Conservation (phyloP, 192 early-diverging fungal genomes). For the Linnemannia elongata region DNA sequence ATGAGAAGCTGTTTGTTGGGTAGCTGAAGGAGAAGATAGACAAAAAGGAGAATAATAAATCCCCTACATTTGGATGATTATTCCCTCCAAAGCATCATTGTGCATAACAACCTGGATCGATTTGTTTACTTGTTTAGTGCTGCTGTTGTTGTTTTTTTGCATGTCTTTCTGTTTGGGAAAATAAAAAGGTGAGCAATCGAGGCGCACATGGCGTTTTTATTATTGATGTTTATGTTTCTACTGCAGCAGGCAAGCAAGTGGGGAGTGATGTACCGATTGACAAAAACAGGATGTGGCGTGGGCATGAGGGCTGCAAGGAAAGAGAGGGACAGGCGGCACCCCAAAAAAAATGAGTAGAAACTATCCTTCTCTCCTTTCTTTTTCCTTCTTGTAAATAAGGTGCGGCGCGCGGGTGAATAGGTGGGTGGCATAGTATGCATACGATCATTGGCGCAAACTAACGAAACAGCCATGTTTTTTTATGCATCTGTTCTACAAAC, state of each 20-base stretch:
- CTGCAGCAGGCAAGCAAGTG: not conserved
- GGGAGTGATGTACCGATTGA: not conserved
- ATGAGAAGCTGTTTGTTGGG: not conserved
- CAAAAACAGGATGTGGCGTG: not conserved
- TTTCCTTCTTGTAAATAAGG: not conserved
- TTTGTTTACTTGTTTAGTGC: not conserved
- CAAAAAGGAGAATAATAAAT: slow-evolving; percentile 1
- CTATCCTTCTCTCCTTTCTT: not conserved
- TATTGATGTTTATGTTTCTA: not conserved
- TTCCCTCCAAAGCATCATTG: not conserved
- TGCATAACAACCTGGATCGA: not conserved
- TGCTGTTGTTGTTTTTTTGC: not conserved
- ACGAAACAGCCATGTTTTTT: not conserved
- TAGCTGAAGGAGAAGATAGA: not conserved
- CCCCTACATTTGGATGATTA: not conserved
- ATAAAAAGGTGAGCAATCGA: not conserved
- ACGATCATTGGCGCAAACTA: not conserved
- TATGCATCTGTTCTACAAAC: not conserved
- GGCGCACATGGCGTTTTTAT: slow-evolving; percentile 2
- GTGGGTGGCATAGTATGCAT: not conserved
- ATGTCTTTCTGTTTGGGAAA: not conserved
- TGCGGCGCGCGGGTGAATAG: too few species aligned
- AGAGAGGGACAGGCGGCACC: not conserved
- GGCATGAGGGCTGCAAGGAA: not conserved
- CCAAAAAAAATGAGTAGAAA: not conserved